Evolutionary conservation across 306 rosid genomes (phyloP), one percentile per base, ranked within the genome.

Genomic region (Nissolia schottii): DNA sequence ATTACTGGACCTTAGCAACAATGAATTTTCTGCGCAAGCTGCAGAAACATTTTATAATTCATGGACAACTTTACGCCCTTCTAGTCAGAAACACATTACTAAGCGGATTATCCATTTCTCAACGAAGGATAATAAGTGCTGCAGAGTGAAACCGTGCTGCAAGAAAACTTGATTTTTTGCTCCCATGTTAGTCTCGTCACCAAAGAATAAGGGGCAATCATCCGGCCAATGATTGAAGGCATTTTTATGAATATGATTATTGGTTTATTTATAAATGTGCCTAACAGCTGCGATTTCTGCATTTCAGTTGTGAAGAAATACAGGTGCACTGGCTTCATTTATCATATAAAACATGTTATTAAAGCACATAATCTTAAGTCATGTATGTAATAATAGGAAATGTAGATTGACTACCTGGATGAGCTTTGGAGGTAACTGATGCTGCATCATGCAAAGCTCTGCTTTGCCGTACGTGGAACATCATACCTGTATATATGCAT

Each of bases 71-170:
- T 82, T 72, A 20, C 86, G 99, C 77, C 55, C 76, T 59, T 81
- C 90, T 67, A 82, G 89, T 29, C 79, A 77, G 68, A 83, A 79
- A 74, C 99, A 91, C 74, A 66, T 91, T 27, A 73, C 69, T 70
- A 78, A 81, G 67, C 63, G 29, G 24, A 84, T 73, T 58, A 79
- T 91, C 38, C 99, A 91, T 72, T 79, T 91, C 61, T 74, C 71
- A 18, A 83, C 85, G 10, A 77, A 74, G 81, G 98, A 91, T 49
- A 82, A 50, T 3, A 83, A 64, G 75, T 94, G 97, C 77, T 94
- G 98, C 75, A 41, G 78, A 43, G 80, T 83, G 41, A 87, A 86
- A 74, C 84, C 96, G 20, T 94, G 99, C 93, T 94, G 99, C 88
- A 91, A 69, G 78, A 88, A 76, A 71, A 78, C 72, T 70, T 87